Evolutionary conservation across 1,139 yeast genomes (phyloP).

Genomic region (Scheffersomyces parashehatae): DNA sequence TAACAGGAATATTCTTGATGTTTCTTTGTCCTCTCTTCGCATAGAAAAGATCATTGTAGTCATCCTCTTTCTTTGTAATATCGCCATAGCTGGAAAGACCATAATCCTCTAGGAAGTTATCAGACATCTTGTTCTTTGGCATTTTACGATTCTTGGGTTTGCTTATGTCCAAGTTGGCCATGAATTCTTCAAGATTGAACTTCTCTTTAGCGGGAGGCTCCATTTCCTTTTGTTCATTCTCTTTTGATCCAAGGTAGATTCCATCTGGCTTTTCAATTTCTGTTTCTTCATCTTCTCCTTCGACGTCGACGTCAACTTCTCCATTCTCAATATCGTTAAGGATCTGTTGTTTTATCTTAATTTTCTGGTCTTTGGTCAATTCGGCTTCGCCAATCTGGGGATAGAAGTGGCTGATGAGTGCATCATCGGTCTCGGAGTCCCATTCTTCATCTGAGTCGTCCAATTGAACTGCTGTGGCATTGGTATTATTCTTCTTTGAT

Average conservation of each 20-base stretch:
- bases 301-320: conserved; percentile 18
- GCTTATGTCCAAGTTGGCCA: conserved; percentile 16
- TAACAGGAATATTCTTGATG: conserved; percentile 25
- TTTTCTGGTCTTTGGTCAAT: conserved; percentile 36
- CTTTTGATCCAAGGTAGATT: conserved; percentile 3
- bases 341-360: conserved; percentile 40
- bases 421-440: conserved; percentile 49
- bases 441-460: conserved; percentile 40
- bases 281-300: conserved; percentile 7
- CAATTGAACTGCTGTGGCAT: conserved; percentile 15
- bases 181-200: conserved; percentile 26
- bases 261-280: conserved; percentile 7
- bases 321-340: conserved; percentile 25
- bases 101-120: conserved; percentile 41
- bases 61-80: conserved; percentile 25
- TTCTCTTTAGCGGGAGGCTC: conserved; percentile 1
- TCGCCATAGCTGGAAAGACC: conserved; percentile 36
- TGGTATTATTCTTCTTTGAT: conserved; percentile 22
- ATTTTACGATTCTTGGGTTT: conserved; percentile 29
- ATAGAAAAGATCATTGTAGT: conserved; percentile 28
- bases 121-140: conserved; percentile 30
- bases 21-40: conserved; percentile 20
- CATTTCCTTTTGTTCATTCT: conserved; percentile 2
- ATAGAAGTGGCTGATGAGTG: conserved; percentile 41
- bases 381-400: conserved; percentile 39